Percentiles rank a stretch among this genome's conserved stretches.
These are phyloP conservation scores for Boletus tomentosulus DNA, from an alignment of 768 basidiomycete species.

Conservation along the genomic window DNA sequence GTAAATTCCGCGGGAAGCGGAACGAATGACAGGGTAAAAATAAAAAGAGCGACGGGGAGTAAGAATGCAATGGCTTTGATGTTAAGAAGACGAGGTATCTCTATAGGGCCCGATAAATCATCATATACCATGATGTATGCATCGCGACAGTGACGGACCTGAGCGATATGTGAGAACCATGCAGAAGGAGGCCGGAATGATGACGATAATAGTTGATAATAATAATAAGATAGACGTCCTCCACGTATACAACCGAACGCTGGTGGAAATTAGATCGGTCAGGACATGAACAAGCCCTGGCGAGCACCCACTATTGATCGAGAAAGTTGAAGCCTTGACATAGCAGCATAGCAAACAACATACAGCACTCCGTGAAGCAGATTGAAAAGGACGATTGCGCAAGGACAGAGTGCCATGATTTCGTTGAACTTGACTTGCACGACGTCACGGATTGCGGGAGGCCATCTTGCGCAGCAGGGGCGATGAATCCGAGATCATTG, in stretches of 20 bases:
- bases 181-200: slow-evolving; percentile 62
- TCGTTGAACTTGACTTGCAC: slow-evolving; percentile 17
- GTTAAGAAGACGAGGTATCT: slow-evolving; percentile 24
- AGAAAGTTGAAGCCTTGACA: slow-evolving; percentile 61
- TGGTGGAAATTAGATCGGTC: slow-evolving; percentile 20
- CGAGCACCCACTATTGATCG: slow-evolving; percentile 45
- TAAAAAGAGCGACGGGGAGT: slow-evolving; percentile 49
- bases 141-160: slow-evolving; percentile 12
- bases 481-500: slow-evolving; percentile 51
- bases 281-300: background rate
- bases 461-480: slow-evolving; percentile 29
- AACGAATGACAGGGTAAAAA: slow-evolving; percentile 60
- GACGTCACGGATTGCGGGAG: slow-evolving; percentile 23
- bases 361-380: slow-evolving; percentile 72
- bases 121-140: background rate
- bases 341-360: slow-evolving; percentile 68
- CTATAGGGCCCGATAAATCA: slow-evolving; percentile 8
- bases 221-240: slow-evolving; percentile 58
- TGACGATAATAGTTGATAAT: slow-evolving; percentile 55
- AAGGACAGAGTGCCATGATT: slow-evolving; percentile 49
- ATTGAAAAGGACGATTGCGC: slow-evolving; percentile 60
- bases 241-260: slow-evolving; percentile 68
- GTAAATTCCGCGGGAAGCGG: slow-evolving; percentile 57
- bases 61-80: slow-evolving; percentile 26
- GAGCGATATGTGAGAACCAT: slow-evolving; percentile 49